Conservation (phyloP, 2,329 filamentous ascomycete genomes). For the Penicillium sp. region DNA sequence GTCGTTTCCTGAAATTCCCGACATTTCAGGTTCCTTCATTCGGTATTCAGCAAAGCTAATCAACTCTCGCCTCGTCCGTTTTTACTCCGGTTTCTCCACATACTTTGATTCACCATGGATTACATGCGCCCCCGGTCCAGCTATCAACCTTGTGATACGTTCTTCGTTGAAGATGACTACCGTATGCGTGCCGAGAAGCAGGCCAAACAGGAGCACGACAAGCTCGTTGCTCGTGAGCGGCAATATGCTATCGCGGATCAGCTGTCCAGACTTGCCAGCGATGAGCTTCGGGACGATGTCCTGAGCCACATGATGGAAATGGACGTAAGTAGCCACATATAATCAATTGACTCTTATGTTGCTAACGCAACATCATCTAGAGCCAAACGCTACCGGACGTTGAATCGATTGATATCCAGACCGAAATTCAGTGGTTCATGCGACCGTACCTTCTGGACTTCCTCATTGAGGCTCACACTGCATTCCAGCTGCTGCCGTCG, state of each 20-base stretch:
- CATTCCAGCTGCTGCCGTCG: slow-evolving; percentile 89
- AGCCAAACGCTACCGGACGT: slow-evolving; percentile 91
- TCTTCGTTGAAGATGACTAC: slow-evolving; percentile 64
- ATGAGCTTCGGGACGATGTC: slow-evolving; percentile 93
- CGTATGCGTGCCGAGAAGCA: slow-evolving; percentile 49
- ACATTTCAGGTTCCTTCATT: slow-evolving; percentile 38
- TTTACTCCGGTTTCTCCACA: slow-evolving; percentile 1
- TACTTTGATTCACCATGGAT: slow-evolving; percentile 50
- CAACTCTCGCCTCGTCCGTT: slow-evolving; percentile 2
- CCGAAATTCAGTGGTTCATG: slow-evolving; percentile 99
- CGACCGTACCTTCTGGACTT: slow-evolving; percentile 97
- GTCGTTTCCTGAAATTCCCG: slow-evolving; percentile 38
- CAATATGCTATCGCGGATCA: slow-evolving; percentile 89
- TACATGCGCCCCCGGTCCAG: slow-evolving; percentile 52
- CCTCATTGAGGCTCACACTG: slow-evolving; percentile 92
- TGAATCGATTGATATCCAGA: slow-evolving; percentile 97
- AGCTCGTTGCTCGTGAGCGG: slow-evolving; percentile 74
- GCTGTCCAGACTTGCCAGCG: slow-evolving; percentile 77
- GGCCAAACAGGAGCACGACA: slow-evolving; percentile 72
- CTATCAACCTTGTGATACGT: slow-evolving; percentile 67
- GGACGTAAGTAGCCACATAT: slow-evolving; percentile 59
- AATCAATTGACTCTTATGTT: neutral
- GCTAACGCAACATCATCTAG: slow-evolving; percentile 42
- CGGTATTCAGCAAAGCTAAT: slow-evolving; percentile 27
- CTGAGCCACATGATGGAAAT: slow-evolving; percentile 92